Conservation (phyloP, 495 filamentous ascomycete genomes). For the Mycothermus thermophilus region DNA sequence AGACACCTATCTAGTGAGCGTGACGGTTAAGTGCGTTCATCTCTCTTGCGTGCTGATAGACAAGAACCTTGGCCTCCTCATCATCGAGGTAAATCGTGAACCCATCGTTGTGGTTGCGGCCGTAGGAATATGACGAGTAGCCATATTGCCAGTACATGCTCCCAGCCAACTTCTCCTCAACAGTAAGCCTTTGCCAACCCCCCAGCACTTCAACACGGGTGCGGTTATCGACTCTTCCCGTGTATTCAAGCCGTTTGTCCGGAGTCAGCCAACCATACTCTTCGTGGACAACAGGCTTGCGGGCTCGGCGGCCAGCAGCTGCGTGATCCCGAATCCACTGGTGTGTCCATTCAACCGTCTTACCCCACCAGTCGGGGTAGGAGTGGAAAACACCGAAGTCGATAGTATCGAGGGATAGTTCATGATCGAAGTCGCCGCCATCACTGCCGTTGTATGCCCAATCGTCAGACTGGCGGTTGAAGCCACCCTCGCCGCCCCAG, state of each 20-base stretch:
- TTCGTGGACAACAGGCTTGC: conserved; percentile 56
- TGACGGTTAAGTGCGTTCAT: conserved; percentile 15
- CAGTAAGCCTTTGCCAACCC: conserved; percentile 44
- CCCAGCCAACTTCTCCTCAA: conserved; percentile 36
- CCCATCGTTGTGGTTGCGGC: conserved; percentile 45
- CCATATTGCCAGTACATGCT: conserved; percentile 60
- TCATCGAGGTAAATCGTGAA: conserved; percentile 36
- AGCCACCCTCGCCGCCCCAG: conserved; percentile 38
- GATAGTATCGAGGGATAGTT: conserved; percentile 42
- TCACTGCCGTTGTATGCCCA: conserved; percentile 47
- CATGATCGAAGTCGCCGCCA: conserved; percentile 49
- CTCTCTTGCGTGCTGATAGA: conserved; percentile 19
- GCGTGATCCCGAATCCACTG: conserved; percentile 51
- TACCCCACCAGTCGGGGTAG: conserved; percentile 42
- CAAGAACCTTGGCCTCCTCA: conserved; percentile 26
- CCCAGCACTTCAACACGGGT: conserved; percentile 34
- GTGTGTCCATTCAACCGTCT: conserved; percentile 31
- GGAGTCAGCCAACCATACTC: conserved; percentile 46
- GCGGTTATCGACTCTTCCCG: conserved; percentile 17
- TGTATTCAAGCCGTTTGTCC: conserved; percentile 24
- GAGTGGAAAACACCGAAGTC: conserved; percentile 57
- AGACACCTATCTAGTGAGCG: no score
- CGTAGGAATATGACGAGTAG: conserved; percentile 36
- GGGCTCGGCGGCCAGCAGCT: conserved; percentile 36
- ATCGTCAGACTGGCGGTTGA: conserved; percentile 32